Evolutionary conservation across 768 basidiomycete species (phyloP), one percentile per base, ranked within the genome.

Genomic region (Calocybe cyanea): DNA sequence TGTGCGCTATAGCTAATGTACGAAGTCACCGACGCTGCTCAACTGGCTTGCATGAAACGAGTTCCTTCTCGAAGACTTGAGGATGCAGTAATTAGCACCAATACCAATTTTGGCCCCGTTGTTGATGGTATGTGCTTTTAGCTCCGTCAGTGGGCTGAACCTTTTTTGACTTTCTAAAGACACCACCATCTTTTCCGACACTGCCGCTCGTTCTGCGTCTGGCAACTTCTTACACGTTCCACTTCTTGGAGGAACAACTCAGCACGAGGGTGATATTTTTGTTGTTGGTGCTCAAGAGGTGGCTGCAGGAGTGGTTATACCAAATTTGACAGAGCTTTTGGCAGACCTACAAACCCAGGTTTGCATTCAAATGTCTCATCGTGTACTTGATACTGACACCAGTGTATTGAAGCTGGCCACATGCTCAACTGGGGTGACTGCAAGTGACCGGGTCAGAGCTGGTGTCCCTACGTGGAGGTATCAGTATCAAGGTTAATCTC

Each of bases 231-330:
- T 58, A 4, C 50, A 49, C 14, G 53, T 54, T 9, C 55, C 57
- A 2, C 43, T 56, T 20, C 46, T 58, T 14, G 46, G 52, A 24
- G 70, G 70, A 33, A 64, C 55, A 8, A 63, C 56, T 7, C 40
- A 57, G 34, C 56, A 70, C n/a, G 68, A 71, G 45, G 64, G 49
- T 17, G 67, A 70, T 40, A 59, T 69, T 31, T 63, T 70, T 20
- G 52, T 63, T 17, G 59, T 68, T 8, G 59, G 44, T 3, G 52
- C 56, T 23, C 54, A 67, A 37, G 43, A 63, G 8, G 37, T 63
- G 13, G 51, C 59, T 7, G 44, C 57, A 9, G 63, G 63, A 23
- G 43, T 61, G 19, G 50, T 56, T 2, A 46, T 61, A 9, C 66
- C 68, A 2, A 56, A 59, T 32, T 43, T 65, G 7, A 66, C 63